A percentile compares a stretch with the other conserved stretches of the same genome.
These are phyloP conservation scores for Oleoguttula mirabilis DNA, from an alignment of 495 filamentous ascomycete species.

Conservation along the genomic window DNA sequence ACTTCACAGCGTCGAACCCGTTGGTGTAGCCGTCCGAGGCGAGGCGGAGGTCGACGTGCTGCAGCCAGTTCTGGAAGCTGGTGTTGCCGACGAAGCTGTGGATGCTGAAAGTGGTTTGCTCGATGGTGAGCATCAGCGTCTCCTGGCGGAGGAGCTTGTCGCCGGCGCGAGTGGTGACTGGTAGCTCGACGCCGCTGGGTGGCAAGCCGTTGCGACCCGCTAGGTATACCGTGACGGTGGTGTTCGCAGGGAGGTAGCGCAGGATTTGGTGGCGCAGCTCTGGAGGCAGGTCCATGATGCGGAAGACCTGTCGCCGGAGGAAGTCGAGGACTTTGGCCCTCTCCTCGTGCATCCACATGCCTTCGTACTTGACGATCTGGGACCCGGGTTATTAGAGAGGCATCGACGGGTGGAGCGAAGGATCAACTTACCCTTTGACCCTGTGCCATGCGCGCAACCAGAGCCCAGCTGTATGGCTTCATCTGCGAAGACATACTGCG, in stretches of 20 bases:
- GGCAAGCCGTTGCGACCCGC: not conserved
- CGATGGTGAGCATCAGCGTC: not conserved
- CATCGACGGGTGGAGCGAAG: too few species aligned
- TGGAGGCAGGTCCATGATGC: not conserved
- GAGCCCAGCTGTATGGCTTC: too few species aligned
- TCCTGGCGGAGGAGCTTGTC: not conserved
- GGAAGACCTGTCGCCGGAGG: too few species aligned
- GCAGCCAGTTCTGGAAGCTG: slow-evolving; percentile 2
- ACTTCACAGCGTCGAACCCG: slow-evolving; percentile 4
- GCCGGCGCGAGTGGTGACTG: not conserved
- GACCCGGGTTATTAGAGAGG: too few species aligned
- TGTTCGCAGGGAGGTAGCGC: not conserved
- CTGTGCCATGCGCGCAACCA: too few species aligned
- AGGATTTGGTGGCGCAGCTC: slow-evolving; percentile 1
- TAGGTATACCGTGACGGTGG: not conserved
- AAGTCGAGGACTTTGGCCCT: too few species aligned
- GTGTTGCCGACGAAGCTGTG: not conserved
- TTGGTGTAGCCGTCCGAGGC: not conserved
- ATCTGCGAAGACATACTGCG: too few species aligned
- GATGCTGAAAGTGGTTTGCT: slow-evolving; percentile 2
- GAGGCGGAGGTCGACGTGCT: not conserved
- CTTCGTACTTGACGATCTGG: too few species aligned
- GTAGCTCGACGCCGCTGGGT: slow-evolving; percentile 1
- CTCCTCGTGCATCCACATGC: too few species aligned
- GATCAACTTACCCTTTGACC: too few species aligned